Percentiles rank a stretch among this genome's conserved stretches.
These are phyloP conservation scores for Chytriomyces sp. DNA, from an alignment of 192 early-diverging fungal species.

Conservation along the genomic window DNA sequence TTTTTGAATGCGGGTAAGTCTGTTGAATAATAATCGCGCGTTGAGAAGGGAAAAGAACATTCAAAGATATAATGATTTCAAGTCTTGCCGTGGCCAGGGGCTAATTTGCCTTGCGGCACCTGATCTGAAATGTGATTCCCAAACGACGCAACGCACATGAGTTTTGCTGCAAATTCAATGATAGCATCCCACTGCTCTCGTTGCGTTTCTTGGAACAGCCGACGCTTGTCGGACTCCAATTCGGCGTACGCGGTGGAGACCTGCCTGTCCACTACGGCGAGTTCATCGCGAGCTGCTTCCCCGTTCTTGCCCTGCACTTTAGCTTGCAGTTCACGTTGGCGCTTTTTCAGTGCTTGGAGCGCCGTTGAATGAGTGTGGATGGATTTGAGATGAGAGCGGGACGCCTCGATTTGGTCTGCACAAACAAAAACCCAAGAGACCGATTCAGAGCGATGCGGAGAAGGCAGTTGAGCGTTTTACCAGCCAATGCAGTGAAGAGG, in stretches of 20 bases:
- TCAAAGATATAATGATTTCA: background rate
- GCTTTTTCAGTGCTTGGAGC: constrained; percentile 29
- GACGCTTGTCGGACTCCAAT: constrained; percentile 44
- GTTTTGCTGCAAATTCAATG: constrained; percentile 45
- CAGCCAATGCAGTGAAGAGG: constrained; percentile 28
- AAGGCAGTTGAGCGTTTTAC: constrained; percentile 17
- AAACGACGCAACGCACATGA: constrained; percentile 40
- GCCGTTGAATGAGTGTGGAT: constrained; percentile 31
- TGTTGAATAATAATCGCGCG: background rate
- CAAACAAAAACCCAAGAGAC: background rate
- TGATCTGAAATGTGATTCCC: constrained; percentile 51
- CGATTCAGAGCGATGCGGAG: background rate
- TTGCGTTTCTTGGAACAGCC: constrained; percentile 33
- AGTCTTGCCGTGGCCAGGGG: constrained; percentile 39
- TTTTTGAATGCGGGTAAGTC: constrained; percentile 33
- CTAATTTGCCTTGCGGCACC: constrained; percentile 43
- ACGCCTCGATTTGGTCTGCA: constrained; percentile 38
- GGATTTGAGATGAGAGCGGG: constrained; percentile 40
- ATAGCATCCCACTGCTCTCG: constrained; percentile 43
- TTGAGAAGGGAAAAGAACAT: background rate
- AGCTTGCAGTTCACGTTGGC: constrained; percentile 36
- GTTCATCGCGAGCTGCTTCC: constrained; percentile 31
- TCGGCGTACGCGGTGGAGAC: constrained; percentile 32
- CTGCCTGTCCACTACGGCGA: constrained; percentile 39
- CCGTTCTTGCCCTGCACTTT: constrained; percentile 32